phyloP scores from a whole-genome alignment of 225 moss, liverwort and hornwort species.

The Polytrichum formosum region DNA sequence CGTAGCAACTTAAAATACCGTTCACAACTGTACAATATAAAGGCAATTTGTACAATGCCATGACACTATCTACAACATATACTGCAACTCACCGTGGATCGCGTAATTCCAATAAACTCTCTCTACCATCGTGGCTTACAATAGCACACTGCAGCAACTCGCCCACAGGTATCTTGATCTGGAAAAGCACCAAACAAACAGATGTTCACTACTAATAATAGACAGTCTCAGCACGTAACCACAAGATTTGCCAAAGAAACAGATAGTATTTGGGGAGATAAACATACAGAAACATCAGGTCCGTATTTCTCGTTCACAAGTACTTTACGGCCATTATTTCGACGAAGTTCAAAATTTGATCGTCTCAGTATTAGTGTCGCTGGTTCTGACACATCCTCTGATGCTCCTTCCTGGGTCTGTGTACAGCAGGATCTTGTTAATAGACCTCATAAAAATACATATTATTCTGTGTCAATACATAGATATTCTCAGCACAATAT shows the following conservation, averaged over 20 bases:
- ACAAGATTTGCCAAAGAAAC: no score
- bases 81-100: constrained; percentile 60
- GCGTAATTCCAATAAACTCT: constrained; percentile 72
- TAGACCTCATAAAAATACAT: no score
- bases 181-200: constrained; percentile 3
- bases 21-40: not conserved
- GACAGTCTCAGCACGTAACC: no score
- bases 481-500: no score
- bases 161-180: constrained; percentile 91
- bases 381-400: constrained; percentile 71
- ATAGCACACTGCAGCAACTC: constrained; percentile 81
- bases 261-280: not conserved
- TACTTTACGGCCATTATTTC: constrained; percentile 65
- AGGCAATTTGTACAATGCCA: not conserved
- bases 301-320: constrained; percentile 78
- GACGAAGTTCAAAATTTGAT: constrained; percentile 74
- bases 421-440: constrained; percentile 5
- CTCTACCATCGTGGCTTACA: constrained; percentile 63
- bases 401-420: constrained; percentile 79
- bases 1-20: not conserved
- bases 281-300: constrained; percentile 64
- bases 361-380: constrained; percentile 74
- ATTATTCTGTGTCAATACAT: no score
- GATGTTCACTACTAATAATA: no score
- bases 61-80: not conserved